A percentile compares a stretch with the other conserved stretches of the same genome.
Conservation (phyloP, 345 rosid genomes). For the Mercurialis annua region DNA sequence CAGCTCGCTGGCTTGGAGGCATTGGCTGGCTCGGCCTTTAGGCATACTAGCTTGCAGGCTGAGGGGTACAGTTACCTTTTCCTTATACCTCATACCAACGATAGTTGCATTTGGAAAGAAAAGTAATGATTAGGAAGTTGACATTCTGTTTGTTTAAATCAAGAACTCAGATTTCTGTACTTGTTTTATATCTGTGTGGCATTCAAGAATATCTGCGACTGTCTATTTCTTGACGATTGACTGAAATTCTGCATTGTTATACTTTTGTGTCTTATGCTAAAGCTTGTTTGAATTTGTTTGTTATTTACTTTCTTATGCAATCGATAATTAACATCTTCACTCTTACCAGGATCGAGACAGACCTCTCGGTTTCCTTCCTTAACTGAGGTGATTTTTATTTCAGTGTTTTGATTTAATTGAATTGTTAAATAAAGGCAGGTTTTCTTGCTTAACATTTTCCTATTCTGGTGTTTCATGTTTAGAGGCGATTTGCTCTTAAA, state of each 20-base stretch:
- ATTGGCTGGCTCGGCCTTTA: too few species aligned
- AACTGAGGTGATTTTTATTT: constrained; percentile 44
- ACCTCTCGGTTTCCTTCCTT: constrained; percentile 44
- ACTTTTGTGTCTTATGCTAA: neutral
- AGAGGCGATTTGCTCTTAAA: constrained; percentile 45
- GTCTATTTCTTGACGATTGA: neutral
- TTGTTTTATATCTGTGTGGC: neutral
- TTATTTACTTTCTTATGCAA: constrained; percentile 1
- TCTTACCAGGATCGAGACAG: constrained; percentile 44
- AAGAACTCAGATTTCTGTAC: neutral
- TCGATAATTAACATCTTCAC: constrained; percentile 14
- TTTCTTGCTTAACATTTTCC: constrained; percentile 16
- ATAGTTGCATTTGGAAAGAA: neutral
- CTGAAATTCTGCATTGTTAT: neutral
- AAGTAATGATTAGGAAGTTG: neutral
- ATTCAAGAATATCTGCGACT: neutral
- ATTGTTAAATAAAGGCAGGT: constrained; percentile 1
- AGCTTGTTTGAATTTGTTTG: neutral
- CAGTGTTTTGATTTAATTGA: constrained; percentile 1
- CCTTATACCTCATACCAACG: neutral
- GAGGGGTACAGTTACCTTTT: neutral
- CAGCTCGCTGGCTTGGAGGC: too few species aligned
- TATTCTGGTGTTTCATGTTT: constrained; percentile 21
- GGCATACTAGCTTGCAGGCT: too few species aligned
- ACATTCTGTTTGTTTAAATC: neutral